Conservation (phyloP, 345 rosid genomes). For the Lepidium didymum region DNA sequence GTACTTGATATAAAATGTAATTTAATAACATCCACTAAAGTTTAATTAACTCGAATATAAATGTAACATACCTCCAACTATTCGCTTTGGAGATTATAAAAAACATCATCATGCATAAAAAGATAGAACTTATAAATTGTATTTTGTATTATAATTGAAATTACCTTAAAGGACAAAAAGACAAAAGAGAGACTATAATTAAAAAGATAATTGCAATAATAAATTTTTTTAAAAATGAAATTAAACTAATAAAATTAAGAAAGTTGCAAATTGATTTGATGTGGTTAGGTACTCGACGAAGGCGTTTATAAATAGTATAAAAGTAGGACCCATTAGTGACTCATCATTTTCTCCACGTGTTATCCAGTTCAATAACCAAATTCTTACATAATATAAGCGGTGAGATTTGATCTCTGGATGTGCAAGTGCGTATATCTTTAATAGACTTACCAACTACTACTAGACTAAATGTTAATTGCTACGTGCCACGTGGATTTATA, state of each 20-base stretch:
- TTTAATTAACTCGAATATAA: neutral
- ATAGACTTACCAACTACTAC: too few species aligned
- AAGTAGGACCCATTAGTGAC: neutral
- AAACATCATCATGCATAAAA: too few species aligned
- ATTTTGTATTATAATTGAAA: neutral
- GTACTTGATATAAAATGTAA: neutral
- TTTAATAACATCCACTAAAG: constrained; percentile 12
- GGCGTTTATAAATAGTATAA: neutral
- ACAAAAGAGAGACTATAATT: constrained; percentile 15
- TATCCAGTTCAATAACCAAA: too few species aligned
- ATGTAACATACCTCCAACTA: constrained; percentile 11
- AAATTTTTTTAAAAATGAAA: too few species aligned
- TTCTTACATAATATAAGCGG: too few species aligned
- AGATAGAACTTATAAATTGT: neutral
- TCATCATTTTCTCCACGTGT: constrained; percentile 27
- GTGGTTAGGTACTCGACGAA: constrained; percentile 21
- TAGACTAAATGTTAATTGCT: too few species aligned
- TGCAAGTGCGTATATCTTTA: too few species aligned
- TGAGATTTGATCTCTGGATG: too few species aligned
- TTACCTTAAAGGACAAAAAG: constrained; percentile 1
- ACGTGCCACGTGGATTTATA: constrained; percentile 23
- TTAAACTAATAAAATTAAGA: too few species aligned
- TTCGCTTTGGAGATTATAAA: constrained; percentile 7
- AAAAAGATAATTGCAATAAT: neutral
- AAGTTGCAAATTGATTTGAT: constrained; percentile 20